Base-by-base conservation (phyloP, 345 rosid species). In the Rhodamnia argentea region DNA sequence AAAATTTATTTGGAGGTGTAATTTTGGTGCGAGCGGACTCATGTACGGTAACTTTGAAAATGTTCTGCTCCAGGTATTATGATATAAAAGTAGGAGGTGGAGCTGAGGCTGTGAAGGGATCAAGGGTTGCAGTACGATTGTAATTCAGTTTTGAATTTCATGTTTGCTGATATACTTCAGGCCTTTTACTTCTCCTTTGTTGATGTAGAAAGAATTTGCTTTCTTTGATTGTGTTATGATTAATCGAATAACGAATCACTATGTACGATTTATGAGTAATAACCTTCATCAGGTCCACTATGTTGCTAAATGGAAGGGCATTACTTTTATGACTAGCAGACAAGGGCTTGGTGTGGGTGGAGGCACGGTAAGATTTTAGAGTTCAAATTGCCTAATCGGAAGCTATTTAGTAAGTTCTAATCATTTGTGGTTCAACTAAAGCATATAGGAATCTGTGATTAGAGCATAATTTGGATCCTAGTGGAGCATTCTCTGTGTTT, bases 111-210 rank as follows among this genome's bases (percentile, higher is more conserved):
- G 94, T 88, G 84, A 96, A 96, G 87, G 99, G 98, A 90, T 97
- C 98, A 84, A 91, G 98, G 93, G 98, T 97, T 92, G 99, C 99
- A 94, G 98, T 97, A 97, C 91, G 96, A 96, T 95, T 93, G 96
- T 94, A 92, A 89, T 87, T 88, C 91, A 87, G 86, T 91, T 93
- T 27, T 87, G 85, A 92, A 87, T 89, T 90, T 86, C 62, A 40
- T 87, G 53, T 86, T 52, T 83, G 51, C 37, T 22, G 18, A 37
- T 24, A 86, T 52, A 56, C 42, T 9, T 57, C 50, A 29, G 26
- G 5, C 75, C 75, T 29, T 29, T 62, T 62, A 62, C 2, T 62
- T 62, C 40, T 60, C 20, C 40, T 32, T 16, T 70, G 70, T 59
- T 26, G 16, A 59, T 59, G 70, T n/a, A n/a, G 32, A 2, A 70